A percentile compares a stretch with the other conserved stretches of the same genome.
Evolutionary conservation across 2,329 filamentous ascomycete species (phyloP).

Genomic region (Fusarium succisae): DNA sequence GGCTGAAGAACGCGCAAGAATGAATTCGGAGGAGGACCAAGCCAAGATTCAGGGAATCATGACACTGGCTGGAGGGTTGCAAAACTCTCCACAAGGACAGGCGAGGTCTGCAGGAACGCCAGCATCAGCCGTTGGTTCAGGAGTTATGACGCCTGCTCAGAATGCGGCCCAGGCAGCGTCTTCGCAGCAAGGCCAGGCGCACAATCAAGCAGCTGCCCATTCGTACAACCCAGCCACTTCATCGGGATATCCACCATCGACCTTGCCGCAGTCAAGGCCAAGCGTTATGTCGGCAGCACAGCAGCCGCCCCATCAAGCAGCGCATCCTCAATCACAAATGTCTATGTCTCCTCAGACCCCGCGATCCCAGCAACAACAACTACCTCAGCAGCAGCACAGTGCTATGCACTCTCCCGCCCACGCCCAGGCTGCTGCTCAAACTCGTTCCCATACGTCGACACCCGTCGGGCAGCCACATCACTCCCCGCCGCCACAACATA

Average conservation of each 20-base stretch:
- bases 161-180: constrained; percentile 43
- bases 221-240: constrained; percentile 26
- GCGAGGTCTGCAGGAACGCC: constrained; percentile 39
- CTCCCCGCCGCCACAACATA: constrained; percentile 37
- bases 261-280: constrained; percentile 41
- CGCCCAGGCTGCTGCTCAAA: constrained; percentile 32
- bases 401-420: constrained; percentile 38
- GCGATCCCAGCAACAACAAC: constrained; percentile 36
- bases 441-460: constrained; percentile 41
- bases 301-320: constrained; percentile 39
- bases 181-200: constrained; percentile 31
- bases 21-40: constrained; percentile 68
- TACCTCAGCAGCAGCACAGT: constrained; percentile 29
- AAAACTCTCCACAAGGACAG: constrained; percentile 52
- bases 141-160: constrained; percentile 49
- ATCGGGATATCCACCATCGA: constrained; percentile 42
- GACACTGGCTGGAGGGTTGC: constrained; percentile 62
- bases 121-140: constrained; percentile 39
- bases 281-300: constrained; percentile 44
- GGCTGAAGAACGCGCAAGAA: constrained; percentile 69
- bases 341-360: constrained; percentile 44
- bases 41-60: constrained; percentile 69
- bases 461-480: constrained; percentile 40
- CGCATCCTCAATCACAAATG: constrained; percentile 42
- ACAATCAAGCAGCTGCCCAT: constrained; percentile 28